Base-by-base conservation (phyloP, 2,329 filamentous ascomycete genomes). In the Chrysosporium queenslandicum region DNA sequence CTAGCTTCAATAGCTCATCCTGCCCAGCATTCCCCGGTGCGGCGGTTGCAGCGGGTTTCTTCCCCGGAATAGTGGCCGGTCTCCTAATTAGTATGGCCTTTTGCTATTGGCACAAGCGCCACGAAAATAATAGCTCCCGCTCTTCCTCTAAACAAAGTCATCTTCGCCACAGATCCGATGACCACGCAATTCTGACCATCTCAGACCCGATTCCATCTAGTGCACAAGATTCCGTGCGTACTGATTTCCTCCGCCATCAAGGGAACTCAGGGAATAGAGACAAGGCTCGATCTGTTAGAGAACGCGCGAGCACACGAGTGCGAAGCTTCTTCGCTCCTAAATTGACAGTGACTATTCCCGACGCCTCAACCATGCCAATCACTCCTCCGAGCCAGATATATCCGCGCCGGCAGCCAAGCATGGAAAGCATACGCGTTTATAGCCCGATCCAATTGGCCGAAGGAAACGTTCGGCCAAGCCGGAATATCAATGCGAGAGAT, bases 1-100 rank as follows among this genome's bases (percentile, higher is more conserved):
- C 51, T 7, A 50, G 47, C 11, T 42, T 61, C n/a, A 57, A 53
- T 52, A 18, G 29, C 1, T 34, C 45, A 16, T 18, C 45, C 12
- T 71, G 70, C 41, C 64, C 68, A 23, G 59, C 64, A 3, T 74
- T 71, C 54, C 70, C 73, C 16, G 64, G 59, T 20, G 63, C 60
- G 34, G 72, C 71, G 25, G 59, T 75, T 25, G 53, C 68, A 29
- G 71, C 68, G 7, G 73, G 73, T 16, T 72, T 75, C 60, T 73
- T 74, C 58, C 69, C 72, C 2, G 73, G 73, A 4, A 59, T 71
- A 14, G 49, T 72, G n/a, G 63, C 68, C 25, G 73, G 73, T 5
- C 65, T 67, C 67, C 43, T 83, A 72, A 32, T 74, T 69, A 61
- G 78, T 78, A 32, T 80, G 75, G 58, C 74, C 66, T 63, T 82